Conservation (phyloP, 2,329 filamentous ascomycete species). For the Ceratocystis variospora region DNA sequence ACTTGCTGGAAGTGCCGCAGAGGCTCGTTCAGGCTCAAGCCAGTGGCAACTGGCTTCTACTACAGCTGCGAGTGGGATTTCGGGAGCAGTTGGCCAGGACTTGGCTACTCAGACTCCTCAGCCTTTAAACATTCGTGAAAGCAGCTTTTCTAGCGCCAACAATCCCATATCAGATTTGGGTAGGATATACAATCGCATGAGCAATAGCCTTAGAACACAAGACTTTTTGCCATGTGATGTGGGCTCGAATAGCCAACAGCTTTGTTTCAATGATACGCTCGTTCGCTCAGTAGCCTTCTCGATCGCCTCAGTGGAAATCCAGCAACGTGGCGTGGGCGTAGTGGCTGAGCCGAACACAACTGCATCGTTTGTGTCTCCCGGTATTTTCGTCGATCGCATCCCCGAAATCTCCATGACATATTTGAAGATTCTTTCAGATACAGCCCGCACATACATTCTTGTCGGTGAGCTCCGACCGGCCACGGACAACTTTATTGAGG, state of each 20-base stretch:
- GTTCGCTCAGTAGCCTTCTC: slow-evolving; percentile 63
- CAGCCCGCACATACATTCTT: slow-evolving; percentile 69
- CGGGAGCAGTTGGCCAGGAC: not conserved
- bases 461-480: slow-evolving; percentile 52
- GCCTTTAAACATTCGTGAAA: not conserved
- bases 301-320: slow-evolving; percentile 79
- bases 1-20: not conserved
- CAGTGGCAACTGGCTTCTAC: not conserved
- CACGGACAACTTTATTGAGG: slow-evolving; percentile 19
- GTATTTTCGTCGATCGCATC: slow-evolving; percentile 31
- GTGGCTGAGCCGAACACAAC: slow-evolving; percentile 43
- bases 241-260: slow-evolving; percentile 27
- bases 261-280: slow-evolving; percentile 45
- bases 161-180: slow-evolving; percentile 41
- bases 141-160: slow-evolving; percentile 4
- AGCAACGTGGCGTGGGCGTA: slow-evolving; percentile 58
- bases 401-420: slow-evolving; percentile 75
- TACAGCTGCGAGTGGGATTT: not conserved
- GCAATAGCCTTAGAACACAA: slow-evolving; percentile 45
- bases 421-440: slow-evolving; percentile 77
- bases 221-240: slow-evolving; percentile 29
- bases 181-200: slow-evolving; percentile 45
- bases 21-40: not conserved
- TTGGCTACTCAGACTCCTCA: not conserved
- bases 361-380: slow-evolving; percentile 61